phyloP scores from a whole-genome alignment of 345 rosid species.

The Eucalyptus shirleyi region DNA sequence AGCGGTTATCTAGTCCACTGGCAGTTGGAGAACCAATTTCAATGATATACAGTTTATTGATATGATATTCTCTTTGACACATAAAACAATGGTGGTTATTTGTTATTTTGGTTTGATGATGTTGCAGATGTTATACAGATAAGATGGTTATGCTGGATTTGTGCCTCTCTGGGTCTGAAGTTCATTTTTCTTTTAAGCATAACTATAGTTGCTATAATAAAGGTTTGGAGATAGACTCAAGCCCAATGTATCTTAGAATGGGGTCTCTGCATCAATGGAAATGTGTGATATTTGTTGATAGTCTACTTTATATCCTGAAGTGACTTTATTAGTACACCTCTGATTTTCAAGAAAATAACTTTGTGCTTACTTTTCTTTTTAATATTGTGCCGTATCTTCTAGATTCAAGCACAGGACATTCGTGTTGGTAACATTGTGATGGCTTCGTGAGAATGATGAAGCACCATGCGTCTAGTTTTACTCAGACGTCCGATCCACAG shows the following conservation, averaged over 20 bases:
- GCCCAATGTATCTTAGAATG: not conserved
- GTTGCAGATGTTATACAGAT: not conserved
- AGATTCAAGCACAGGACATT: slow-evolving; percentile 90
- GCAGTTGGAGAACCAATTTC: not conserved
- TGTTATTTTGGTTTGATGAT: not conserved
- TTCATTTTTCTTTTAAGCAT: not conserved
- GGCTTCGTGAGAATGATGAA: slow-evolving; percentile 99
- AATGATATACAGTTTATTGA: not conserved
- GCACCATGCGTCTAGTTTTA: slow-evolving; percentile 97
- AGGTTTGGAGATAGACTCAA: not conserved
- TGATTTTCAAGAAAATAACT: not conserved
- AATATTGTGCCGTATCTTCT: not conserved
- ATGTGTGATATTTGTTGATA: not conserved
- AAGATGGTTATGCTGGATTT: not conserved
- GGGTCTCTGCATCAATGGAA: not conserved
- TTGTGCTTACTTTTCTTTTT: not conserved
- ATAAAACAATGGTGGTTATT: not conserved
- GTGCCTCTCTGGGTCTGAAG: not conserved
- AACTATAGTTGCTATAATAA: not conserved
- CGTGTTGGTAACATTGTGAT: slow-evolving; percentile 81
- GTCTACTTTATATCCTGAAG: not conserved
- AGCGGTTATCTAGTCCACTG: not conserved
- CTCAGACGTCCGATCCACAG: slow-evolving; percentile 91
- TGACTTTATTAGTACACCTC: not conserved
- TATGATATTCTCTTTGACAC: not conserved